Evolutionary conservation across 495 filamentous ascomycete species (phyloP).

Genomic region (Aspergillus haitiensis): DNA sequence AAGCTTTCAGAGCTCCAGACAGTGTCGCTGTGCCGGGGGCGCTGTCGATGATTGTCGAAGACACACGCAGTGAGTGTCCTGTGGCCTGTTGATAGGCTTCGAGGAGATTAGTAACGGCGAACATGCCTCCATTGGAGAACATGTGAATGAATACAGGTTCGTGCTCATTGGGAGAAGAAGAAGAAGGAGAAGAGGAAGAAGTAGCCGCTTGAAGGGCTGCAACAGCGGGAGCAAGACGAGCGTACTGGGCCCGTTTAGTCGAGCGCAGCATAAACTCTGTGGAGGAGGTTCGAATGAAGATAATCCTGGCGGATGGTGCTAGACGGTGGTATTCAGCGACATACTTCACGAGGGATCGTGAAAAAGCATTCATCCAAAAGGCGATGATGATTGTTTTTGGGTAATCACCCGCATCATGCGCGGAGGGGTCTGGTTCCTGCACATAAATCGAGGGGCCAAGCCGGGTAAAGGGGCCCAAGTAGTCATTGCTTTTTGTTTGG

Average conservation of each 20-base stretch:
- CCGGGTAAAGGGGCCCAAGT: slow-evolving; percentile 26
- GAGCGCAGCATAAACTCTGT: slow-evolving; percentile 38
- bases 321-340: slow-evolving; percentile 38
- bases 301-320: slow-evolving; percentile 39
- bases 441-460: slow-evolving; percentile 40
- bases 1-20: slow-evolving; percentile 31
- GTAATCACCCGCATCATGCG: slow-evolving; percentile 14
- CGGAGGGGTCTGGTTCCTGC: slow-evolving; percentile 25
- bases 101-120: slow-evolving; percentile 33
- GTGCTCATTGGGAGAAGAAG: slow-evolving; percentile 18
- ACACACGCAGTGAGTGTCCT: slow-evolving; percentile 35
- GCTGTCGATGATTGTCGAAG: slow-evolving; percentile 43
- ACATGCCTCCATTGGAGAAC: slow-evolving; percentile 49
- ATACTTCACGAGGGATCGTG: slow-evolving; percentile 42
- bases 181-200: background rate
- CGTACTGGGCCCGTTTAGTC: slow-evolving; percentile 28
- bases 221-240: slow-evolving; percentile 41
- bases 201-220: slow-evolving; percentile 29
- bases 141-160: slow-evolving; percentile 41
- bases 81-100: slow-evolving; percentile 34
- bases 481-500: background rate
- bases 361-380: slow-evolving; percentile 49
- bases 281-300: slow-evolving; percentile 40
- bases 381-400: slow-evolving; percentile 37
- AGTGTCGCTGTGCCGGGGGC: slow-evolving; percentile 41